Evolutionary conservation across 768 basidiomycete genomes (phyloP).

Genomic region (Mycena rebaudengoi): DNA sequence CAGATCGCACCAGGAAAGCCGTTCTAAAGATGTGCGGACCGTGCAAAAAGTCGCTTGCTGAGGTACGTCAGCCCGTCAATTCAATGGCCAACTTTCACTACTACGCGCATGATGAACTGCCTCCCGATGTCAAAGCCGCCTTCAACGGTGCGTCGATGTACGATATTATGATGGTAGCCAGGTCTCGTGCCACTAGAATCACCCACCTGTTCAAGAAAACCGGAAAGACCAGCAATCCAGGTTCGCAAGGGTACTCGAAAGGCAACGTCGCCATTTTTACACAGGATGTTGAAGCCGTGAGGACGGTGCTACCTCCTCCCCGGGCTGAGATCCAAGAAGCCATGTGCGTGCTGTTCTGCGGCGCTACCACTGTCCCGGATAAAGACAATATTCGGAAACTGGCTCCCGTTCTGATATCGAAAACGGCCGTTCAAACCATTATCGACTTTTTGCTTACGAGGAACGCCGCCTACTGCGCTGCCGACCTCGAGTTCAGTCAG

Average conservation of each 20-base stretch:
- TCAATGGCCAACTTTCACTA: conserved; percentile 6
- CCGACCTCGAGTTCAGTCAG: not conserved
- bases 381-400: too few relatives aligned
- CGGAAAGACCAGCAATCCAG: not conserved
- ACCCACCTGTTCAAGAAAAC: not conserved
- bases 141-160: not conserved
- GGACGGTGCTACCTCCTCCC: too few relatives aligned
- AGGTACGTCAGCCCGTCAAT: too few relatives aligned
- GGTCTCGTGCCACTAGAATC: not conserved
- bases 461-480: not conserved
- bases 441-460: not conserved
- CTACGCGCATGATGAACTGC: not conserved
- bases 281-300: too few relatives aligned
- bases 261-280: not conserved
- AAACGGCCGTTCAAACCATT: not conserved
- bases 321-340: not conserved
- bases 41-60: too few relatives aligned
- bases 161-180: not conserved
- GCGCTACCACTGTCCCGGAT: not conserved
- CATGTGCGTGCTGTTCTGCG: not conserved
- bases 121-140: not conserved
- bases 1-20: too few relatives aligned
- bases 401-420: not conserved
- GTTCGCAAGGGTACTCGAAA: not conserved
- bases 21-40: too few relatives aligned